phyloP scores from a whole-genome alignment of 331 rosid species.

The Dryas integrifolia region DNA sequence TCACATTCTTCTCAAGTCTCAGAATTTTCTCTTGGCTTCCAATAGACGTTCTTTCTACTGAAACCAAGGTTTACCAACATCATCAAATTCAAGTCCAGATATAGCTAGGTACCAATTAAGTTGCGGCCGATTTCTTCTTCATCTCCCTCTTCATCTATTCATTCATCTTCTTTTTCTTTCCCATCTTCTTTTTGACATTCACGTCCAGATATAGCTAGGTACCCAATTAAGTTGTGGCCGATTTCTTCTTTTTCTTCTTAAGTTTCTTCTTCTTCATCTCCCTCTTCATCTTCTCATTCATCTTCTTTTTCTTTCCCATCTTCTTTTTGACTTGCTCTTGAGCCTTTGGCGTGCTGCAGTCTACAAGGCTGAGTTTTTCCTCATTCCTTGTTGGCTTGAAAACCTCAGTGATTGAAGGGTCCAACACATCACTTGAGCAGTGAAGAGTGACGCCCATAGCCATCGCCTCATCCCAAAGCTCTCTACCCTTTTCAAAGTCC shows the following conservation, averaged over 20 bases:
- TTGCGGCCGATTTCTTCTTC: constrained; percentile 11
- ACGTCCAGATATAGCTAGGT: too few species aligned
- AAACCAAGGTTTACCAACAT: background rate
- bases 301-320: constrained; percentile 34
- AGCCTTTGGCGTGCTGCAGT: constrained; percentile 29
- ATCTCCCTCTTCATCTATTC: constrained; percentile 9
- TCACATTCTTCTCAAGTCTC: background rate
- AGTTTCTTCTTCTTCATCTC: background rate
- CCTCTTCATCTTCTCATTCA: constrained; percentile 18
- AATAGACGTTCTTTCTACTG: background rate
- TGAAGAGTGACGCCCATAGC: constrained; percentile 52
- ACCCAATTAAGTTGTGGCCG: background rate
- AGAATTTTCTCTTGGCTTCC: background rate
- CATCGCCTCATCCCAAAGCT: constrained; percentile 76
- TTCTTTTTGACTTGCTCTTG: constrained; percentile 26
- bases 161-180: constrained; percentile 34
- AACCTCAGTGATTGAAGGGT: constrained; percentile 70
- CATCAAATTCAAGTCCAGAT: background rate
- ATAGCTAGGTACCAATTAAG: constrained; percentile 8
- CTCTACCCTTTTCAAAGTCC: constrained; percentile 64
- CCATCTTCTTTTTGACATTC: constrained; percentile 18
- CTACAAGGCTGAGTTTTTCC: constrained; percentile 35
- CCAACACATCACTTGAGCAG: constrained; percentile 61
- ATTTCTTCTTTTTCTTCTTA: constrained; percentile 19
- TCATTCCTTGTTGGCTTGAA: constrained; percentile 49